Evolutionary conservation across 2,329 filamentous ascomycete genomes (phyloP), one percentile per base, ranked within the genome.

Genomic region (Orbilia oligospora): DNA sequence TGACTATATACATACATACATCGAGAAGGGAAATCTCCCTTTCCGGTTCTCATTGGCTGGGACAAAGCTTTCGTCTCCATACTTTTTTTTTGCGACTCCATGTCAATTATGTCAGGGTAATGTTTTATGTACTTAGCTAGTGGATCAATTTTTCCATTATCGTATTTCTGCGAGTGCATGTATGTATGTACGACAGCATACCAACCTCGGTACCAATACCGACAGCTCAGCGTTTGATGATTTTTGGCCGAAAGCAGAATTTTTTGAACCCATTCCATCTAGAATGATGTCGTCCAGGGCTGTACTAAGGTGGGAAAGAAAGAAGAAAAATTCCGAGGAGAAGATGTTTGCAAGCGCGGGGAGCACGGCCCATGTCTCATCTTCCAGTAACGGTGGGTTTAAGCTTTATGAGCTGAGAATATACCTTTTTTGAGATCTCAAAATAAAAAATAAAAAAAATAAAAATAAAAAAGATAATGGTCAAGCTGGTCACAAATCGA

Each of bases 121-220:
- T 67, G 51, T 33, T 68, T 58, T 24, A 61, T 16, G 66, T 20
- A n/a, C n/a, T n/a, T n/a, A 49, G 24, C n/a, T 44, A 33, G 58
- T 36, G 44, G 55, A 67, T 20, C 33, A 53, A 77, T 77, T 77
- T 76, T 68, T 30, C 27, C 51, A 64, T 61, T 66, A 49, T 77
- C 67, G 58, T 46, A 66, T 61, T 44, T 58, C 22, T 53, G 49
- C 49, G 20, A 53, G 33, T 14, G 27, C 27, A 30, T 30, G 27
- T 30, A 30, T 30, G 41, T 46, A 44, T 41, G 36, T 27, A 63
- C 49, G 27, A 46, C 67, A 71, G 51, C 27, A 22, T 30, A 1
- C 66, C 61, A 46, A 14, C 27, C 67, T 77, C 72, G 67, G 72
- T 67, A 77, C 58, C 72, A 71, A 38, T 49, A 3, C 67, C 49